phyloP scores from a whole-genome alignment of 2,329 filamentous ascomycete species.

The Cladophialophora yegresii region DNA sequence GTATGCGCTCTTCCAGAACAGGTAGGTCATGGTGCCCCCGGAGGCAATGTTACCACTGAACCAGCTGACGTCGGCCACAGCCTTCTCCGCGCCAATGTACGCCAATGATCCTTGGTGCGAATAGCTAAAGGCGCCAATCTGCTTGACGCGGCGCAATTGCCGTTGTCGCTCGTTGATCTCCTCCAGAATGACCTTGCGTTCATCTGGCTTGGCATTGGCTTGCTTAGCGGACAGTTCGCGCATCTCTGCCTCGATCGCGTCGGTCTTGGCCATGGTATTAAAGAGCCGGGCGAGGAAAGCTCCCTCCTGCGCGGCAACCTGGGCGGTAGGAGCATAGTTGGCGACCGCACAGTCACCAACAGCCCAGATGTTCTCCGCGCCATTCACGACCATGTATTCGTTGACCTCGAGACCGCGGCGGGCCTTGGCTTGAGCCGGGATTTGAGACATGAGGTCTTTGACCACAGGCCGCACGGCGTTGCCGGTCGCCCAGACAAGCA shows the following conservation, averaged over 20 bases:
- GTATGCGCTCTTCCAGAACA: constrained; percentile 98
- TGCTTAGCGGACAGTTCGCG: constrained; percentile 65
- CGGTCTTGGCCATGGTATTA: constrained; percentile 98
- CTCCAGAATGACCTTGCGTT: constrained; percentile 60
- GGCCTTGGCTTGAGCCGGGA: constrained; percentile 92
- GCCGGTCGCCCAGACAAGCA: constrained; percentile 97
- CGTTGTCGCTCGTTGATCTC: constrained; percentile 86
- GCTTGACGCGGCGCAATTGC: constrained; percentile 83
- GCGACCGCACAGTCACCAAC: constrained; percentile 96
- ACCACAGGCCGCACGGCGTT: constrained; percentile 89
- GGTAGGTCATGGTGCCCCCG: constrained; percentile 89
- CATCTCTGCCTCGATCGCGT: constrained; percentile 76
- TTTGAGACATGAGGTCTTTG: constrained; percentile 86
- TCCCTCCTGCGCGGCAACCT: constrained; percentile 95
- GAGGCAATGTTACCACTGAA: constrained; percentile 94
- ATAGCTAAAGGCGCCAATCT: constrained; percentile 97
- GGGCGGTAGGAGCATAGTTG: constrained; percentile 95
- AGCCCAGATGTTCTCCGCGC: constrained; percentile 95
- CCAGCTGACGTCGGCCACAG: constrained; percentile 96
- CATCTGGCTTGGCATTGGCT: constrained; percentile 67
- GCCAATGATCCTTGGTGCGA: constrained; percentile 95
- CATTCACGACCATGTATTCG: constrained; percentile 98
- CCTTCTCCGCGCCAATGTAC: constrained; percentile 97
- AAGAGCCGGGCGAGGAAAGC: constrained; percentile 92
- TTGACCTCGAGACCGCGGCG: constrained; percentile 94